Evolutionary conservation across 2,329 filamentous ascomycete genomes (phyloP), one percentile per base, ranked within the genome.

Genomic region (Simplicillium sp.): DNA sequence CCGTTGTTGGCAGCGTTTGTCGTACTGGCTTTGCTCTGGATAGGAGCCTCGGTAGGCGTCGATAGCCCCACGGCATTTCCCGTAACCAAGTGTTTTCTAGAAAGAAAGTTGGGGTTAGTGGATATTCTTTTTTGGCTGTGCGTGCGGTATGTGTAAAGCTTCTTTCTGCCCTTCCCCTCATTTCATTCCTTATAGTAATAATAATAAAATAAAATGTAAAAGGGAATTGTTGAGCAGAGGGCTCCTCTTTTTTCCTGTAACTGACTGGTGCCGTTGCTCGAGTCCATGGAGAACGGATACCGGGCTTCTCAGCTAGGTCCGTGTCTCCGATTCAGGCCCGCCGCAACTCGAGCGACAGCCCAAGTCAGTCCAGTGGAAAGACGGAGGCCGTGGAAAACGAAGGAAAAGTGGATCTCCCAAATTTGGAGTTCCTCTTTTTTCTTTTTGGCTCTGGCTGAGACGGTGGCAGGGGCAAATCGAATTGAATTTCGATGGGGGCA

Each of bases 11-110:
- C 12, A n/a, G 37, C 32, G 20, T 25, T 25, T 55, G 51, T 47
- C 37, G 61, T 50, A 18, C 62, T 56, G 41, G 54, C 54, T 51
- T 67, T 68, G 48, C 65, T 58, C 37, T 54, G 57, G 43, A 65
- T 49, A 46, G 62, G 61, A 50, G 67, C 66, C 64, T 75, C 71
- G 63, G 68, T 62, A 46, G 57, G 53, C 36, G 48, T 45, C 31
- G 50, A 48, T 41, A 57, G 58, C 46, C 55, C 60, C 46, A 54
- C 60, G 43, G 58, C 56, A 49, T 57, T 62, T 32, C 62, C 54
- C 35, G 64, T 58, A 44, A 62, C 54, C 44, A 67, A 57, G 47
- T 67, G 65, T 54, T 70, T 71, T 55, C 67, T 71, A 49, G 39
- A 48, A 50, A 45, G 39, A 41, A 35, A 44, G 18, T 37, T 17